phyloP scores from a whole-genome alignment of 306 rosid genomes.

The Quercus agrifolia region DNA sequence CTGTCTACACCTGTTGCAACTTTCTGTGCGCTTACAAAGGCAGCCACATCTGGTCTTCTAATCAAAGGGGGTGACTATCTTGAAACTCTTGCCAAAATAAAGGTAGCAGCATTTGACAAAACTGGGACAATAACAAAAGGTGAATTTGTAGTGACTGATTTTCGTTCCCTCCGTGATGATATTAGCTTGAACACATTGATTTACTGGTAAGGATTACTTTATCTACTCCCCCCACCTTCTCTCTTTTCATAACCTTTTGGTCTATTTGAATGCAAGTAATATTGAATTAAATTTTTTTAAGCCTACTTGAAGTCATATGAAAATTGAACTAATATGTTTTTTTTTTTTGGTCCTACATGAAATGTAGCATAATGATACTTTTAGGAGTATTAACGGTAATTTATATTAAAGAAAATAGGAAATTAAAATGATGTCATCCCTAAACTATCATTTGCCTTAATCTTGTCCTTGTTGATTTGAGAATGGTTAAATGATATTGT shows the following conservation, averaged over 20 bases:
- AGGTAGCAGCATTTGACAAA: conserved; percentile 83
- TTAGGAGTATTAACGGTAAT: too few species aligned
- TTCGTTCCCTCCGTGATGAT: conserved; percentile 59
- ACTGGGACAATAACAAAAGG: conserved; percentile 94
- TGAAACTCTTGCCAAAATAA: conserved; percentile 71
- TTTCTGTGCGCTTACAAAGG: conserved; percentile 88
- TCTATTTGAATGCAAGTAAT: not conserved
- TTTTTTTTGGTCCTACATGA: too few species aligned
- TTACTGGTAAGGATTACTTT: conserved; percentile 54
- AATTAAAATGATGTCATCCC: too few species aligned
- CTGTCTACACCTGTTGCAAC: conserved; percentile 97
- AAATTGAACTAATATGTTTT: too few species aligned
- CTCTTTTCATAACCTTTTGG: not conserved
- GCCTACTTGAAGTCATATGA: too few species aligned
- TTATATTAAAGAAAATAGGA: too few species aligned
- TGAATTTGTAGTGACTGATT: conserved; percentile 69
- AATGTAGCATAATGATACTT: too few species aligned
- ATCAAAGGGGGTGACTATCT: conserved; percentile 92
- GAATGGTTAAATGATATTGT: too few species aligned
- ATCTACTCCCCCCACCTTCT: not conserved
- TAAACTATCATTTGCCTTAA: too few species aligned
- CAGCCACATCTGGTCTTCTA: conserved; percentile 82
- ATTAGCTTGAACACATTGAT: conserved; percentile 56
- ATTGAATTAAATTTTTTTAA: too few species aligned
- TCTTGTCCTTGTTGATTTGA: too few species aligned